Conservation (phyloP, 345 rosid species). For the Pistacia atlantica region DNA sequence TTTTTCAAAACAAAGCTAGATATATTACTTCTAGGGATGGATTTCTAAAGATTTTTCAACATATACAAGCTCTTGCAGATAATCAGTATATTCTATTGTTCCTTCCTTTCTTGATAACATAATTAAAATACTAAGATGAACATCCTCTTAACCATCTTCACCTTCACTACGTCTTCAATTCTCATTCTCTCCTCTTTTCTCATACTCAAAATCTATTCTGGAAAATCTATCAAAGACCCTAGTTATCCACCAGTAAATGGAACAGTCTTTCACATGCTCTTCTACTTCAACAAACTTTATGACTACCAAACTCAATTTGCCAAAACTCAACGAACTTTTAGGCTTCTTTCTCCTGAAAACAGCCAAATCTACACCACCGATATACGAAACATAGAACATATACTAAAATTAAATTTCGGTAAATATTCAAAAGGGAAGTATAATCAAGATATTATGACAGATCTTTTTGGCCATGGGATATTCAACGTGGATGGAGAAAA, state of each 20-base stretch:
- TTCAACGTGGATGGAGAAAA: slow-evolving; percentile 75
- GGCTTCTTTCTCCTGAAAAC: slow-evolving; percentile 48
- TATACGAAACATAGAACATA: slow-evolving; percentile 61
- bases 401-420: slow-evolving; percentile 56
- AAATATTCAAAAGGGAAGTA: slow-evolving; percentile 49
- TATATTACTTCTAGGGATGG: no score
- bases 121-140: slow-evolving; percentile 20
- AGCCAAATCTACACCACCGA: slow-evolving; percentile 61
- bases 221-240: slow-evolving; percentile 51
- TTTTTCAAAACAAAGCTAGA: no score
- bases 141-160: slow-evolving; percentile 26
- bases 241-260: slow-evolving; percentile 59
- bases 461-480: slow-evolving; percentile 75
- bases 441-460: slow-evolving; percentile 28
- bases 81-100: no score
- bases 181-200: slow-evolving; percentile 31
- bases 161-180: slow-evolving; percentile 20
- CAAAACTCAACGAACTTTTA: slow-evolving; percentile 41
- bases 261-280: slow-evolving; percentile 43
- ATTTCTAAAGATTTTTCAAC: no score
- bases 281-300: slow-evolving; percentile 48
- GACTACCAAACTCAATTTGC: slow-evolving; percentile 59
- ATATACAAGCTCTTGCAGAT: no score
- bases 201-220: slow-evolving; percentile 33
- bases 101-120: no score